A percentile compares a stretch with the other conserved stretches of the same genome.
phyloP scores from a whole-genome alignment of 1,284 basidiomycete species.

The Phenoliferia sp. region DNA sequence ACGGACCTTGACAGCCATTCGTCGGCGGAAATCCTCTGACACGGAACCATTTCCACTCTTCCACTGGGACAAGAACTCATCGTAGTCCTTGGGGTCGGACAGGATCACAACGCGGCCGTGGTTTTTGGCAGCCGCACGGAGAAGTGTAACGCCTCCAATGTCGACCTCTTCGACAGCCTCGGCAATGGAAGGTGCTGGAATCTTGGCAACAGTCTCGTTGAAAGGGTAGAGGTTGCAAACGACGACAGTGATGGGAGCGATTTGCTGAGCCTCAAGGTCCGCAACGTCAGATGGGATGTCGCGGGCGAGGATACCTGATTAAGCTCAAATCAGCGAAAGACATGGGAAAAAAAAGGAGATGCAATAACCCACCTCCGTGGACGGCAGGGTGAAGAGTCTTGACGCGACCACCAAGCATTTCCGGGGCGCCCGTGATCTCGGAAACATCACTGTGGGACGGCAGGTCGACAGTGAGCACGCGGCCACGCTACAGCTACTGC shows the following conservation, averaged over 20 bases:
- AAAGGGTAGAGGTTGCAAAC: conserved; percentile 99
- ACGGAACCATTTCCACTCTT: conserved; percentile 63
- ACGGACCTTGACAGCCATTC: conserved; percentile 72
- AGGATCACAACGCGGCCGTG: conserved; percentile 89
- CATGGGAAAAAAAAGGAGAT: too few species aligned
- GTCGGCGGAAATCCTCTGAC: conserved; percentile 64
- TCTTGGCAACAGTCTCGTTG: conserved; percentile 73
- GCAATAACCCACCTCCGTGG: conserved; percentile 69
- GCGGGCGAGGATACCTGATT: conserved; percentile 81
- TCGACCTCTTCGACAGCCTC: conserved; percentile 97
- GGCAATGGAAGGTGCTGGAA: conserved; percentile 82
- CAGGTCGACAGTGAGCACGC: too few species aligned
- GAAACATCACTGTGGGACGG: conserved; percentile 75
- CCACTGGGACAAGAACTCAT: conserved; percentile 72
- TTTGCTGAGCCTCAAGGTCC: conserved; percentile 73
- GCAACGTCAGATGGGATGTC: conserved; percentile 77
- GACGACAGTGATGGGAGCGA: conserved; percentile 86
- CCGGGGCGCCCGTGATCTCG: conserved; percentile 96
- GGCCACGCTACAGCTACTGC: too few species aligned
- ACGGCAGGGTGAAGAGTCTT: conserved; percentile 99
- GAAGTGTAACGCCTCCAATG: conserved; percentile 95
- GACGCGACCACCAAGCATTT: conserved; percentile 97
- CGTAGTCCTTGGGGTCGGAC: conserved; percentile 91
- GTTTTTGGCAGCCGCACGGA: conserved; percentile 98
- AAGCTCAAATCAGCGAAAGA: too few species aligned